phyloP scores from a whole-genome alignment of 2,329 filamentous ascomycete genomes.

The Fusarium haematococcum region DNA sequence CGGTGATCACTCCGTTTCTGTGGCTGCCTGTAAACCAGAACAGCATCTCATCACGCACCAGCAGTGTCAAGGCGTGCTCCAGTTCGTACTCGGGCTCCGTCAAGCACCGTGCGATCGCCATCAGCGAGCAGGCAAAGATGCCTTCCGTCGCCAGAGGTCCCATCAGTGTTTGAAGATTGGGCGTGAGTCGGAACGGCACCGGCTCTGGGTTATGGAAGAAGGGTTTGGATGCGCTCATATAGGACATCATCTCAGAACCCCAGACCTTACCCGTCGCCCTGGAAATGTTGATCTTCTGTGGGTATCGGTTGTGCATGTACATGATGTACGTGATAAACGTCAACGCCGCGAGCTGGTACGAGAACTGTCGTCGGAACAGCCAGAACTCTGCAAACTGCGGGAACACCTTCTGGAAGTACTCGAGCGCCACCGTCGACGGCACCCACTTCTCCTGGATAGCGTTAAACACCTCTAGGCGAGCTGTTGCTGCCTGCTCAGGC shows the following conservation, averaged over 20 bases:
- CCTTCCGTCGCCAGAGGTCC: constrained; percentile 95
- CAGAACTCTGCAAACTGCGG: constrained; percentile 94
- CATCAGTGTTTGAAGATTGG: constrained; percentile 96
- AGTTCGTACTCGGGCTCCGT: constrained; percentile 90
- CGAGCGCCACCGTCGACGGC: constrained; percentile 81
- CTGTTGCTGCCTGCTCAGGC: constrained; percentile 75
- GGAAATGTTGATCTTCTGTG: constrained; percentile 94
- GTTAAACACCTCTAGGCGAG: constrained; percentile 90
- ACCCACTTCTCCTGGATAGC: constrained; percentile 96
- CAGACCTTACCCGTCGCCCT: constrained; percentile 91
- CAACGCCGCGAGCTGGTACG: constrained; percentile 92
- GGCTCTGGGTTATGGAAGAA: constrained; percentile 96
- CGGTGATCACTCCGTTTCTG: constrained; percentile 61
- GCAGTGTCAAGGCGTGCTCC: constrained; percentile 94
- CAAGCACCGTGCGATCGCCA: constrained; percentile 95
- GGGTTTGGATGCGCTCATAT: constrained; percentile 85
- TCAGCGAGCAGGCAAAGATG: constrained; percentile 93
- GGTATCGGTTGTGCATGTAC: constrained; percentile 96
- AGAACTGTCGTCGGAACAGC: constrained; percentile 97
- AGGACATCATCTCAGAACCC: constrained; percentile 93
- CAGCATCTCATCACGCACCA: constrained; percentile 97
- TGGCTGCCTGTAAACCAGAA: constrained; percentile 92
- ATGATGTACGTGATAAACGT: constrained; percentile 99
- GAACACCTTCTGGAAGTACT: constrained; percentile 91
- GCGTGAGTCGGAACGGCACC: constrained; percentile 96